Evolutionary conservation across 495 filamentous ascomycete genomes (phyloP).

Genomic region (Neurospora terricola): DNA sequence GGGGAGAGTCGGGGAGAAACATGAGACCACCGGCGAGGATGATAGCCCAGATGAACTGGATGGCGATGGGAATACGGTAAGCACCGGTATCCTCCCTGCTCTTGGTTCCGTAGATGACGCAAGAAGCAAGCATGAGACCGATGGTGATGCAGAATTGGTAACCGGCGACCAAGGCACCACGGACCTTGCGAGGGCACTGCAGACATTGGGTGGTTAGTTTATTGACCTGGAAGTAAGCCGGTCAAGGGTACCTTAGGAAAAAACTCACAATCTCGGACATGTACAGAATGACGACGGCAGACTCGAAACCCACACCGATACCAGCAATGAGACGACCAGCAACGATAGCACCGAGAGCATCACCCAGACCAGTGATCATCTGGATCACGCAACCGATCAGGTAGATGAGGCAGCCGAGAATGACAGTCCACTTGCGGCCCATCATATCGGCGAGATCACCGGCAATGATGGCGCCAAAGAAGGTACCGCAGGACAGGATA

Average conservation of each 20-base stretch:
- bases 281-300: constrained; percentile 65
- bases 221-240: too few species aligned
- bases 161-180: constrained; percentile 61
- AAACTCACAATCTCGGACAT: constrained; percentile 53
- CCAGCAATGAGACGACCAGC: constrained; percentile 63
- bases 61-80: constrained; percentile 62
- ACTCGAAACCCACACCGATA: constrained; percentile 65
- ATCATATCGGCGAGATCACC: constrained; percentile 60
- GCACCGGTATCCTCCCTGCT: constrained; percentile 49
- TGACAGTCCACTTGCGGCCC: constrained; percentile 60
- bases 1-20: constrained; percentile 66
- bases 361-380: constrained; percentile 31
- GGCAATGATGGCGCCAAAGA: constrained; percentile 63
- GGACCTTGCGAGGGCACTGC: constrained; percentile 53
- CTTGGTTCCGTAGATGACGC: constrained; percentile 61
- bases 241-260: not conserved
- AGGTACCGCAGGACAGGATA: constrained; percentile 65
- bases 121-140: constrained; percentile 62
- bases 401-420: constrained; percentile 55
- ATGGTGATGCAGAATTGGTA: constrained; percentile 76
- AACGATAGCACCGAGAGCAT: constrained; percentile 44
- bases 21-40: constrained; percentile 52
- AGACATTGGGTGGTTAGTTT: constrained; percentile 6
- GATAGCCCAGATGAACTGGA: constrained; percentile 62
- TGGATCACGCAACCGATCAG: constrained; percentile 54